Base-by-base conservation (phyloP, 225 moss, liverwort and hornwort genomes). In the Sphagnum contortum region DNA sequence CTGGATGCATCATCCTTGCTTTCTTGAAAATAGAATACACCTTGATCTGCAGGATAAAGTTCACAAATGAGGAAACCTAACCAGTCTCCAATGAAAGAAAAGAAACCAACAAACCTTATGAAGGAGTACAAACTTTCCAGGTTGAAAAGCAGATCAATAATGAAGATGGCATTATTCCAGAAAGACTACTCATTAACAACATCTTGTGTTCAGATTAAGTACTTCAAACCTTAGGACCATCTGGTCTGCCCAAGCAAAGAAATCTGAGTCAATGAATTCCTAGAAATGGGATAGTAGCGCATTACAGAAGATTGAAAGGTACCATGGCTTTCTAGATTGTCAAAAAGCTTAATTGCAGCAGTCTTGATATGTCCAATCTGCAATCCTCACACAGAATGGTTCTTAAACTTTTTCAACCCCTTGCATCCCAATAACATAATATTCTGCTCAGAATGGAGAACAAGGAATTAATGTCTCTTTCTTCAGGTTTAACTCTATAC, bases 1-100 rank as follows among this genome's bases (percentile, higher is more conserved):
- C 60, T 64, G 50, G 60, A 46, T 60, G 69, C 67, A 69, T 76
- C 80, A 57, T 57, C 59, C 64, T 60, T 70, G 61, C 63, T 73
- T 59, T 80, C 80, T 9, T 80, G 75, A 65, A 80, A 80, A 55
- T 73, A 76, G 10, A 70, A 73, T 12, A 70, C 73, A 60, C 74
- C 81, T 71, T 81, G 73, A 12, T 81, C 80, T 78, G 74, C 52
- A 57, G 44, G 8, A 64, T 7, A 45, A 7, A 64, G 47, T 1
- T 12, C 63, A 48, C 47, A 64, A 4, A 45, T 12, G 47, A 64
- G 11, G 6, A 12, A 48, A 64, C 14, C 44, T 48, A 8, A 29
- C 12, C 12, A 60, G 59, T 5, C 6, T 52, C 7, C 52, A 52
- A 5, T 52, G 52, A 52, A 5, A 52, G 52, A 52, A 5, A 5